Conservation (phyloP, 164 flowering plant genomes). For the Magnolia sinica region DNA sequence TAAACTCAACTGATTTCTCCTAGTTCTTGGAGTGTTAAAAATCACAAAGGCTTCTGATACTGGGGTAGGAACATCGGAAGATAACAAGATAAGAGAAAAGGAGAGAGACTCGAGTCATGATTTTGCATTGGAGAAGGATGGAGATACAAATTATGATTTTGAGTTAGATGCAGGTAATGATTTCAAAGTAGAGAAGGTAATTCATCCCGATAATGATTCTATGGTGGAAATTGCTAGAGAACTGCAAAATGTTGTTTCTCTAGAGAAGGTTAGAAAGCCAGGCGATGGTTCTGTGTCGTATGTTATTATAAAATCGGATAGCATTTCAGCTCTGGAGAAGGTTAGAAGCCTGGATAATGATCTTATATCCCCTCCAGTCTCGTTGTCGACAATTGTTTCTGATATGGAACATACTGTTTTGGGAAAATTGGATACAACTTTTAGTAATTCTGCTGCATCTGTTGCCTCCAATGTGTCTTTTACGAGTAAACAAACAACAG, state of each 20-base stretch:
- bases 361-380: not conserved
- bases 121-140: conserved; percentile 13
- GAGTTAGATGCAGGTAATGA: conserved; percentile 14
- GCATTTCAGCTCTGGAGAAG: not conserved
- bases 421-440: not conserved
- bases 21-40: conserved; percentile 12
- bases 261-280: not conserved
- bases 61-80: conserved; percentile 10
- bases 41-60: conserved; percentile 1
- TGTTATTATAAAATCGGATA: not conserved
- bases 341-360: not conserved
- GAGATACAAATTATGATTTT: not conserved
- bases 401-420: not conserved
- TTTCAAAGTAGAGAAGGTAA: conserved; percentile 12
- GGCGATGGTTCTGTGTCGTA: not conserved
- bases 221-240: conserved; percentile 7
- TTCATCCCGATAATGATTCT: not conserved
- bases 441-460: not conserved
- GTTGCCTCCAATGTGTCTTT: conserved; percentile 6
- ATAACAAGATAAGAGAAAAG: not conserved
- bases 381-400: not conserved
- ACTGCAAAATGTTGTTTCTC: conserved; percentile 1
- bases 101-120: conserved; percentile 3
- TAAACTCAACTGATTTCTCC: conserved; percentile 4
- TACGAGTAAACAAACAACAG: not conserved